Percentiles rank a stretch among this genome's conserved stretches.
These are phyloP conservation scores for Corchorus olitorius DNA, from an alignment of 345 rosid genomes.

Conservation along the genomic window DNA sequence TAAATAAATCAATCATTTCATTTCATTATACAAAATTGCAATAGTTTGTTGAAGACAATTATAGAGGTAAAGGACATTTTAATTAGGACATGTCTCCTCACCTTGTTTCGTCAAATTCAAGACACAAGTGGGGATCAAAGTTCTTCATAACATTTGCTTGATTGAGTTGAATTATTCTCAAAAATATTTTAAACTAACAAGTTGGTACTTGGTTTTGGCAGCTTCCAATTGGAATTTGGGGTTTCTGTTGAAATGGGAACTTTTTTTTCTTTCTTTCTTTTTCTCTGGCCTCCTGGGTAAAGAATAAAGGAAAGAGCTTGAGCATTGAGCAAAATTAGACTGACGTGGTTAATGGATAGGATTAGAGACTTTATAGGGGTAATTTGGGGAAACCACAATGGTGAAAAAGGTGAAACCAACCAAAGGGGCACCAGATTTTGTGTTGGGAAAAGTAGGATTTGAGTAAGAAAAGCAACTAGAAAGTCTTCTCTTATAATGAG, in stretches of 20 bases:
- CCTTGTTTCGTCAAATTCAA: not conserved
- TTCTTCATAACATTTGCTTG: not conserved
- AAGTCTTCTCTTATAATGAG: slow-evolving; percentile 8
- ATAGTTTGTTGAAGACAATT: not conserved
- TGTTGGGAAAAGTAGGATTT: slow-evolving; percentile 21
- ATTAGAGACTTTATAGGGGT: not conserved
- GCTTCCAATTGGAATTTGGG: not conserved
- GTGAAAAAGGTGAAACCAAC: not conserved
- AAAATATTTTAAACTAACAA: not conserved
- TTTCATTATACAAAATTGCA: not conserved
- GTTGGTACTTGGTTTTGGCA: slow-evolving; percentile 6
- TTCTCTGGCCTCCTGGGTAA: too few relatives aligned
- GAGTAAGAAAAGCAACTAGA: not conserved
- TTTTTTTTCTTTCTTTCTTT: too few relatives aligned
- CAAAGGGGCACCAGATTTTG: not conserved
- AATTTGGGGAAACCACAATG: not conserved
- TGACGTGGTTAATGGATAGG: slow-evolving; percentile 15
- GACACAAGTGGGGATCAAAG: not conserved
- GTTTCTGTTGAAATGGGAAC: not conserved
- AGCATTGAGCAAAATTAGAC: not conserved
- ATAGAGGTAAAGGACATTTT: not conserved
- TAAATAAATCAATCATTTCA: not conserved
- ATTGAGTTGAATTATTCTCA: not conserved
- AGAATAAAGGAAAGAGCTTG: not conserved
- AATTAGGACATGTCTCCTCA: not conserved